phyloP scores from a whole-genome alignment of 1,284 basidiomycete genomes.

The Ganoderma lingzhi region DNA sequence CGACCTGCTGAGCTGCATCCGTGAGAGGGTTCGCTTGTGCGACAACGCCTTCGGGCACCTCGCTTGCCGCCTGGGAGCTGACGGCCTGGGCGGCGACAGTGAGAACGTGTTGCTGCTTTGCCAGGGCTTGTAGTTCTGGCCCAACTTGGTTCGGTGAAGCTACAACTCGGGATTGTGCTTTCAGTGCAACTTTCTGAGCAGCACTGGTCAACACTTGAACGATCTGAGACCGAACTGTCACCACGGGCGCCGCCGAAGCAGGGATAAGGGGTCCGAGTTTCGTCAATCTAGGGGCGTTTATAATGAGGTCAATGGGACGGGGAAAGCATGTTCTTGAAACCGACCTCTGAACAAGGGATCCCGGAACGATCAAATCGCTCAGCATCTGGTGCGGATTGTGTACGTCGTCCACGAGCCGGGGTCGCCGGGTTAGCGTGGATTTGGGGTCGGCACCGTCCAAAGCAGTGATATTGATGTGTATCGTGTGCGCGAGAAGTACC shows the following conservation, averaged over 20 bases:
- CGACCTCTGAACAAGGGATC: conserved; percentile 31
- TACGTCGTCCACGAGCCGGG: conserved; percentile 64
- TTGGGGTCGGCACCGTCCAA: conserved; percentile 69
- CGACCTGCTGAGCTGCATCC: conserved; percentile 79
- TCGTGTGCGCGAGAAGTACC: conserved; percentile 68
- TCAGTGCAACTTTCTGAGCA: conserved; percentile 77
- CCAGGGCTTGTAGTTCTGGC: conserved; percentile 68
- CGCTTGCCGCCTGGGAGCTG: conserved; percentile 68
- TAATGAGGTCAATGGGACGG: conserved; percentile 8
- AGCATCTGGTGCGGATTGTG: conserved; percentile 63
- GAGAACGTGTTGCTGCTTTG: conserved; percentile 81
- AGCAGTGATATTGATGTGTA: conserved; percentile 77
- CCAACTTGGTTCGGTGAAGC: conserved; percentile 56
- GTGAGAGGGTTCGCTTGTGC: conserved; percentile 60
- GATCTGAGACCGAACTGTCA: conserved; percentile 64
- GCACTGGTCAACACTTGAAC: conserved; percentile 79
- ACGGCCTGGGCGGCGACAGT: conserved; percentile 80
- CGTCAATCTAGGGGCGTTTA: conserved; percentile 31
- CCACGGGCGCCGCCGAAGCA: conserved; percentile 38
- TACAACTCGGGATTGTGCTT: conserved; percentile 72
- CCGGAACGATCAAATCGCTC: conserved; percentile 59
- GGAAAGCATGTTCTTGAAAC: conserved; percentile 36
- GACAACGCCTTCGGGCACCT: conserved; percentile 53
- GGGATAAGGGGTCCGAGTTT: conserved; percentile 33
- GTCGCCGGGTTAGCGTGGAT: conserved; percentile 62